phyloP scores from a whole-genome alignment of 2,329 filamentous ascomycete genomes.

The Alternaria incomplexa region DNA sequence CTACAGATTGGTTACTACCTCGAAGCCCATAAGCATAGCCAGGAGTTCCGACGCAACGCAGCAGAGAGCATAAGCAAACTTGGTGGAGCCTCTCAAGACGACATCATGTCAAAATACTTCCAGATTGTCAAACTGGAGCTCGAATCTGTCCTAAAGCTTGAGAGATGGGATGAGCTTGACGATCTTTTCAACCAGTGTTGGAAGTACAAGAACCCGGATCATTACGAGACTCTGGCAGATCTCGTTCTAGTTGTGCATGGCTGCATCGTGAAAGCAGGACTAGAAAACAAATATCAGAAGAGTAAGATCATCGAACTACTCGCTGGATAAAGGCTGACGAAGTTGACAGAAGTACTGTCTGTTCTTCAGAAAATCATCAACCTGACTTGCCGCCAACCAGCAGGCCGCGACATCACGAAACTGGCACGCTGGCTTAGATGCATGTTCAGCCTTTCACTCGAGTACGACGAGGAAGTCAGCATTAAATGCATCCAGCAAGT shows the following conservation, averaged over 20 bases:
- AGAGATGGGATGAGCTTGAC: conserved; percentile 70
- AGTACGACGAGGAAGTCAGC: conserved; percentile 62
- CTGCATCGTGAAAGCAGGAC: conserved; percentile 36
- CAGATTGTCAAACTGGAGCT: conserved; percentile 78
- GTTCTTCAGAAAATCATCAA: conserved; percentile 72
- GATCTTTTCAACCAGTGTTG: conserved; percentile 61
- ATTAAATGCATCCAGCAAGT: conserved; percentile 70
- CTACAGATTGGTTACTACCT: conserved; percentile 67
- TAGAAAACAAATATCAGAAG: conserved; percentile 38
- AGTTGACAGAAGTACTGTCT: conserved; percentile 30
- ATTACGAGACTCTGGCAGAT: conserved; percentile 56
- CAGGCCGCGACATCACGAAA: conserved; percentile 61
- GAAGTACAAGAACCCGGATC: conserved; percentile 44
- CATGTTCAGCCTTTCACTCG: conserved; percentile 71
- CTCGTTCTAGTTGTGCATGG: conserved; percentile 54
- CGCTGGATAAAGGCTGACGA: conserved; percentile 25
- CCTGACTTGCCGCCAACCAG: conserved; percentile 64
- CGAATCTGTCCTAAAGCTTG: conserved; percentile 72
- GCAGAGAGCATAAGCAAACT: conserved; percentile 48
- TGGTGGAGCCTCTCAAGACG: conserved; percentile 54
- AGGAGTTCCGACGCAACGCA: conserved; percentile 61
- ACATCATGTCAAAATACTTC: conserved; percentile 67
- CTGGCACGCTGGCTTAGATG: conserved; percentile 80
- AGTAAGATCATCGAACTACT: conserved; percentile 28
- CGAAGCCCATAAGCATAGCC: conserved; percentile 65